These are phyloP conservation scores for Candida mesenterica DNA, from an alignment of 1,139 yeast species.

Conservation along the genomic window DNA sequence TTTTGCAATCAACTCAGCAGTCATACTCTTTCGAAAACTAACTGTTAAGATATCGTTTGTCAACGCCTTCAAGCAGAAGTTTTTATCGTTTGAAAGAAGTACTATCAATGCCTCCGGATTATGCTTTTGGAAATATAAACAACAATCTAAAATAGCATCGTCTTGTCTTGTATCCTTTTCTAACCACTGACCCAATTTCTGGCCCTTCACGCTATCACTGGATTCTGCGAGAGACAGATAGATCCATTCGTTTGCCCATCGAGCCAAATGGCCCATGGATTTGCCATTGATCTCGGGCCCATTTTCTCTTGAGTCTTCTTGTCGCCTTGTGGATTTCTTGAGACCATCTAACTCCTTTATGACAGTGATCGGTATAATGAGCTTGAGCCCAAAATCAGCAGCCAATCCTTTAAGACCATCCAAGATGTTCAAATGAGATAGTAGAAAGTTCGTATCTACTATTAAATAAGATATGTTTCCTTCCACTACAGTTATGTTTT, in stretches of 20 bases:
- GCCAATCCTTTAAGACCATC: constrained; percentile 47
- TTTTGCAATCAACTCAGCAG: constrained; percentile 56
- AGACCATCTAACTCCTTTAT: constrained; percentile 78
- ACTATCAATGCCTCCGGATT: constrained; percentile 51
- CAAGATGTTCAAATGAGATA: constrained; percentile 60
- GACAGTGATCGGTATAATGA: constrained; percentile 70
- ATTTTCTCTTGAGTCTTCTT: constrained; percentile 12
- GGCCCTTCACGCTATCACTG: constrained; percentile 59
- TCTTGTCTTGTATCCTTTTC: constrained; percentile 53
- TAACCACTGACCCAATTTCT: constrained; percentile 54
- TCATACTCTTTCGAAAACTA: constrained; percentile 58
- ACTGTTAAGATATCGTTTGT: constrained; percentile 67
- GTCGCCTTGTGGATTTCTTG: constrained; percentile 41
- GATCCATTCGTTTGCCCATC: constrained; percentile 80
- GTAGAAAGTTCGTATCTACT: constrained; percentile 74
- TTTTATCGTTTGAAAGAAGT: constrained; percentile 76
- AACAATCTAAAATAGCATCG: constrained; percentile 85
- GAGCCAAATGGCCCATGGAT: constrained; percentile 57
- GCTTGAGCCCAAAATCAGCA: constrained; percentile 38
- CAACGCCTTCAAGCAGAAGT: constrained; percentile 75
- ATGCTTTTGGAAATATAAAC: constrained; percentile 56
- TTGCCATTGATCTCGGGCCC: too few species aligned
- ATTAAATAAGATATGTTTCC: constrained; percentile 46
- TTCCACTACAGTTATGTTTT: constrained; percentile 14
- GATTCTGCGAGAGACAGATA: constrained; percentile 56